Evolutionary conservation across 768 basidiomycete genomes (phyloP), one percentile per base, ranked within the genome.

Genomic region (Termitomyces sp.): DNA sequence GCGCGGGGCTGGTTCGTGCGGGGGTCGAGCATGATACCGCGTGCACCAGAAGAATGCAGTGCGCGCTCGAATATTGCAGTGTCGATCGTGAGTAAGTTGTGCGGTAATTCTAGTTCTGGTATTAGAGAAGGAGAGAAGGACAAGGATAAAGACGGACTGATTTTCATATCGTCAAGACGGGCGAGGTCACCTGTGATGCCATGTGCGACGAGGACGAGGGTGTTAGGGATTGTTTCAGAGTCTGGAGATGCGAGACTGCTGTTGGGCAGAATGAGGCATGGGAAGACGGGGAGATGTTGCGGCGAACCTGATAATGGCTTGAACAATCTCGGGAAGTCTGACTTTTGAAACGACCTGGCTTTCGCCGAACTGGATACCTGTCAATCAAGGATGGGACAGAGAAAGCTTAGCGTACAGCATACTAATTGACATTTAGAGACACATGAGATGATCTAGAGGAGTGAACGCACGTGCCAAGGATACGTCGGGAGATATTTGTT

Each of bases 181-280:
- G 81, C 75, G 15, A 92, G 70, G 62, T 86, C 80, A 3, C 77
- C 78, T 39, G 75, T 72, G 42, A 83, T 68, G 24, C 77, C 78
- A 65, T 91, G 89, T 2, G 78, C 86, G 13, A 93, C 82, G 6
- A 93, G 75, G 16, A 93, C 87, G 37, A 93, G 82, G 2, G 37
- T 53, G 27, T 72, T 85, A 84, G 87, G 68, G 0, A 76, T 71
- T 15, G 83, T 87, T 65, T 93, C 91, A 1, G 88, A 86, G 66
- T 92, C 90, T 0, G 91, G 91, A 63, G 84, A 88, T 6, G 82
- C 75, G 22, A 92, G 79, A 65, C 87, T 88, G 64, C 89, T 91
- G 74, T 53, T 24, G 8, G 27, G 22, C 31, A 22, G 36, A 15
- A 52, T 49, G 18, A 61, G 20, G n/a, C 22, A 12, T 49, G 42